Conservation (phyloP, 78 protist genomes). For the slime mould (Dictyostelium discoideum) region DNA sequence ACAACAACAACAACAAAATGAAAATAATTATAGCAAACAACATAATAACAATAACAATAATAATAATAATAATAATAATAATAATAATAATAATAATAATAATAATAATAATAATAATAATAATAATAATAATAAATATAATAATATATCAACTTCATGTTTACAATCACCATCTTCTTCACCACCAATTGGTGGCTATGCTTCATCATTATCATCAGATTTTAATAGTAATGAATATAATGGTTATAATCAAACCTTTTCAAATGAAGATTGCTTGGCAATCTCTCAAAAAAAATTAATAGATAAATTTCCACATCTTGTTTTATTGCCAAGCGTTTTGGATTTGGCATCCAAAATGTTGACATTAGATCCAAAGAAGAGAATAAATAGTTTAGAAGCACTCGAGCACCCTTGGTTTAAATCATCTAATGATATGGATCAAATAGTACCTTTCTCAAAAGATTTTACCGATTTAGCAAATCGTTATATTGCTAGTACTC, state of each 20-base stretch:
- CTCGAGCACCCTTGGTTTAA: slow-evolving; percentile 89
- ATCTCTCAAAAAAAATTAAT: not conserved
- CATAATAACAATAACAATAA: too few species aligned
- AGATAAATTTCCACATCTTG: not conserved
- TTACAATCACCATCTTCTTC: slow-evolving; percentile 3
- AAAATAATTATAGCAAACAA: not conserved
- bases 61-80: not conserved
- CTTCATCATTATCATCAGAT: not conserved
- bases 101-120: not conserved
- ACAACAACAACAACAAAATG: not conserved
- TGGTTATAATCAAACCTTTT: not conserved
- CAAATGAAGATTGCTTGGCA: not conserved
- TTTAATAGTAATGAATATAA: slow-evolving; percentile 10
- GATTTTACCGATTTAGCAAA: not conserved
- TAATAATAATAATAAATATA: not conserved
- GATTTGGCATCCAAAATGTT: slow-evolving; percentile 20
- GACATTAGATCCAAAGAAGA: slow-evolving; percentile 13
- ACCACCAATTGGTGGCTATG: not conserved
- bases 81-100: not conserved
- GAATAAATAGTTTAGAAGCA: slow-evolving; percentile 26
- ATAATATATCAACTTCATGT: not conserved
- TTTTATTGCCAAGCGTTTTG: slow-evolving; percentile 4
- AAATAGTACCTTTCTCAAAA: slow-evolving; percentile 6
- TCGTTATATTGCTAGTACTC: not conserved
- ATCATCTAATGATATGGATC: not conserved